Evolutionary conservation across 2,329 filamentous ascomycete genomes (phyloP).

Genomic region (Claviceps pusilla): DNA sequence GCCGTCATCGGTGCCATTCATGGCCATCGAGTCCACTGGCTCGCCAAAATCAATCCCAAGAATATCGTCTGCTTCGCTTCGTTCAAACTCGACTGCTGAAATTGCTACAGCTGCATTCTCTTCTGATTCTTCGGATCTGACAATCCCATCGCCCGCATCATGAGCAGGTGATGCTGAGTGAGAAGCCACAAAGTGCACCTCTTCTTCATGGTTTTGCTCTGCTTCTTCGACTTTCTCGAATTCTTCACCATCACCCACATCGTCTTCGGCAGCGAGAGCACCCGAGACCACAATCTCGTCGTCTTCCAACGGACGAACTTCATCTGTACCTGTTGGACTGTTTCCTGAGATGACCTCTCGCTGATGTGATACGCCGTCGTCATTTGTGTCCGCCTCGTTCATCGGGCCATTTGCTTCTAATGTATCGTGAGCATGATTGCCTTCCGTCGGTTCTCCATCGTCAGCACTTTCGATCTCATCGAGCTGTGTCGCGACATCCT

Average conservation of each 20-base stretch:
- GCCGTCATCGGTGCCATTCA: background rate
- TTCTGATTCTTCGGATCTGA: background rate
- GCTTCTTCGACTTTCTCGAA: slow-evolving; percentile 5
- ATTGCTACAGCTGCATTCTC: background rate
- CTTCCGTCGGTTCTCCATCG: slow-evolving; percentile 6
- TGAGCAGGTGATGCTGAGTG: background rate
- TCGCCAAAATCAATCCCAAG: slow-evolving; percentile 3
- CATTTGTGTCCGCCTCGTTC: background rate
- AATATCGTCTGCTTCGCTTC: background rate
- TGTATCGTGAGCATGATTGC: slow-evolving; percentile 11
- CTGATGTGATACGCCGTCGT: background rate
- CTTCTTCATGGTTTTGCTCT: background rate
- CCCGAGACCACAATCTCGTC: slow-evolving; percentile 1
- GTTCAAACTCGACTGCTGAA: background rate
- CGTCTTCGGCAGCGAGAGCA: slow-evolving; percentile 7
- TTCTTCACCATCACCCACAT: slow-evolving; percentile 10
- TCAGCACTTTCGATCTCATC: slow-evolving; percentile 12
- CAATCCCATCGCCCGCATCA: background rate
- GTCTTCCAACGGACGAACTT: background rate
- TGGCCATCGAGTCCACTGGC: background rate
- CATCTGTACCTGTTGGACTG: background rate
- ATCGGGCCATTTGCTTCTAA: background rate
- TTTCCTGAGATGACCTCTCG: background rate
- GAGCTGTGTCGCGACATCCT: slow-evolving; percentile 3
- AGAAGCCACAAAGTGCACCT: slow-evolving; percentile 7